phyloP scores from a whole-genome alignment of 768 basidiomycete genomes.

The Lactifluus pinguis region DNA sequence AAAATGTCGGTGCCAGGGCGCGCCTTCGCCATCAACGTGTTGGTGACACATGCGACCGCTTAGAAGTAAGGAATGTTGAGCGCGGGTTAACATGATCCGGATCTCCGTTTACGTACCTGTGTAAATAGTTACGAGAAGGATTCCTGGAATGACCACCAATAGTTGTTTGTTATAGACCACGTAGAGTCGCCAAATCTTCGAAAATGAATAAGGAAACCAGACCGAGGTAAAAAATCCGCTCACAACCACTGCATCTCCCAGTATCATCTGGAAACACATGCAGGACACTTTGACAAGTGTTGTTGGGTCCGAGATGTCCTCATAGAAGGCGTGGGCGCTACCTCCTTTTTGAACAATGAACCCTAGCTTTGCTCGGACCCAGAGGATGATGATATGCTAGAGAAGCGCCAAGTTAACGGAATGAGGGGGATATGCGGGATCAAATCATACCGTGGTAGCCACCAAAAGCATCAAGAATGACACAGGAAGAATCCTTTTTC shows the following conservation, averaged over 20 bases:
- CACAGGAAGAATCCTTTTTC: not conserved
- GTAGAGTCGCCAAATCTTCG: slow-evolving; percentile 7
- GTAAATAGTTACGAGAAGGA: not conserved
- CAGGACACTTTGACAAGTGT: not conserved
- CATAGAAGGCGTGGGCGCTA: not conserved
- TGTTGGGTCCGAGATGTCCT: not conserved
- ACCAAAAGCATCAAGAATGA: not conserved
- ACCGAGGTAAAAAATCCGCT: not conserved
- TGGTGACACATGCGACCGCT: not conserved
- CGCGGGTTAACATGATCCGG: no score
- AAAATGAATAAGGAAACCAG: not conserved
- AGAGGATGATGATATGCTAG: not conserved
- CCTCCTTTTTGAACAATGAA: not conserved
- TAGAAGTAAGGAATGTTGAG: not conserved
- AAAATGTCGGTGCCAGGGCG: not conserved
- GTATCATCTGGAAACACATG: not conserved
- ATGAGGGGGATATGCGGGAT: not conserved
- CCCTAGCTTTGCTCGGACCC: not conserved
- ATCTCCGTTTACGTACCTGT: not conserved
- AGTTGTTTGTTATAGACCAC: not conserved
- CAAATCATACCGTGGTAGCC: not conserved
- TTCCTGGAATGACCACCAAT: not conserved
- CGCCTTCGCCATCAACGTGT: not conserved
- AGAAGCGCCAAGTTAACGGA: not conserved
- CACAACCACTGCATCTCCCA: not conserved